Conservation (phyloP, 176 grass and related monocot genomes). For the Aegilops speltoides region DNA sequence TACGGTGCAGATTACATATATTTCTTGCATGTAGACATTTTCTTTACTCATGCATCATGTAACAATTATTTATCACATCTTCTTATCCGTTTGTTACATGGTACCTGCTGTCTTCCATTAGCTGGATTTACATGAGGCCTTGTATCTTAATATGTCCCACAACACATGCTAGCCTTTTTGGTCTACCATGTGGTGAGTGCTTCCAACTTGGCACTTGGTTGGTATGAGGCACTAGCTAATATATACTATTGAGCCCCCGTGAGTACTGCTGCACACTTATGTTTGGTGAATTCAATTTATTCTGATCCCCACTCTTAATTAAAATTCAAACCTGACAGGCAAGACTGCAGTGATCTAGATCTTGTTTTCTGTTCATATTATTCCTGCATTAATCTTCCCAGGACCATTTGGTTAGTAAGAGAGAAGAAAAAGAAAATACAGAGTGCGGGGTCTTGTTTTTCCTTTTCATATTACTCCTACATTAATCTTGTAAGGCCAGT, state of each 20-base stretch:
- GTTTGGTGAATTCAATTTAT: slow-evolving; percentile 41
- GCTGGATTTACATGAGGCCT: slow-evolving; percentile 21
- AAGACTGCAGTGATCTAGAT: not conserved
- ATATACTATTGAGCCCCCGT: slow-evolving; percentile 29
- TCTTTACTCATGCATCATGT: not conserved
- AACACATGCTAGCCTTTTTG: slow-evolving; percentile 27
- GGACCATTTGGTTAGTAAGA: slow-evolving; percentile 10
- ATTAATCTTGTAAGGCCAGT: not conserved
- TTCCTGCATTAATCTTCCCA: slow-evolving; percentile 20
- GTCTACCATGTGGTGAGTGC: slow-evolving; percentile 30
- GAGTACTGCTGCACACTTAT: slow-evolving; percentile 24
- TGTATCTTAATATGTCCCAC: slow-evolving; percentile 21
- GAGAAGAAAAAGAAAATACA: not conserved
- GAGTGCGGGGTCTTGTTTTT: not conserved
- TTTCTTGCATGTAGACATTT: not conserved
- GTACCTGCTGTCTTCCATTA: not conserved
- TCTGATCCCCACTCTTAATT: slow-evolving; percentile 1
- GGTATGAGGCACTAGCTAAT: slow-evolving; percentile 26
- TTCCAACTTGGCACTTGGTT: slow-evolving; percentile 34
- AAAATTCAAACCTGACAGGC: slow-evolving; percentile 12
- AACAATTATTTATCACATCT: not conserved
- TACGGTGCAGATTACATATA: not conserved
- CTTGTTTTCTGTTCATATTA: slow-evolving; percentile 11
- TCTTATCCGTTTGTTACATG: not conserved
- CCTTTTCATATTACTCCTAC: not conserved